Evolutionary conservation across 2,329 filamentous ascomycete genomes (phyloP), one percentile per base, ranked within the genome.

Genomic region (Alternaria dauci): DNA sequence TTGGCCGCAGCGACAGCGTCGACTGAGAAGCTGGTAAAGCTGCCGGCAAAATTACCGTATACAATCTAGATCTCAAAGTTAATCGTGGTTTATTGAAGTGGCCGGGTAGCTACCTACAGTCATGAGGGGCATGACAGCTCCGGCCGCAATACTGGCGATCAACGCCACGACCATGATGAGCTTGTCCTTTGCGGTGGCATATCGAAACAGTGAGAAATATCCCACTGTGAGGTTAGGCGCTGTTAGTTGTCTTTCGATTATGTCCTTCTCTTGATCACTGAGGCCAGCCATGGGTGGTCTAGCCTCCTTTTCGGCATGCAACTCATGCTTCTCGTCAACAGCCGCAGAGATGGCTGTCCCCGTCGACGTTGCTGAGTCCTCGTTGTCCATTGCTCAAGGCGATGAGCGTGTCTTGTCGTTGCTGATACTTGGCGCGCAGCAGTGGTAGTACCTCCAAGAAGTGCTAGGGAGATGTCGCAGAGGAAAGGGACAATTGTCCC

Each of bases 81-180:
- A 18, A 38, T 16, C 16, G 25, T 20, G 16, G 7, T 18, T 20
- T 32, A 23, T 12, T 16, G 18, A 46, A 0, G 9, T 18, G 14
- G n/a, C 25, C 8, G 32, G 11, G 25, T 25, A 36, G 12, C 46
- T 34, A 54, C 61, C 55, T 75, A 78, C 72, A 28, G 92, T 94
- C 88, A 95, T 94, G 9, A 82, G 54, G 6, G 92, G 92, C 62
- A 94, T 78, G 8, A 90, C 89, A 56, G 91, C 91, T 61, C 92
- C 92, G 18, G 88, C 89, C 34, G 84, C 88, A 66, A 94, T 91
- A 65, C 91, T 85, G 58, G 86, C 87, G 55, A 94, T 70, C 28
- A 82, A 74, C 52, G 89, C 86, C 55, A 92, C 77, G 11, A 69
- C 52, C 73, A 83, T 81, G 57, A 83, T 77, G 3, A 77, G 16